phyloP scores from a whole-genome alignment of 345 rosid species.

The Populus nigra region DNA sequence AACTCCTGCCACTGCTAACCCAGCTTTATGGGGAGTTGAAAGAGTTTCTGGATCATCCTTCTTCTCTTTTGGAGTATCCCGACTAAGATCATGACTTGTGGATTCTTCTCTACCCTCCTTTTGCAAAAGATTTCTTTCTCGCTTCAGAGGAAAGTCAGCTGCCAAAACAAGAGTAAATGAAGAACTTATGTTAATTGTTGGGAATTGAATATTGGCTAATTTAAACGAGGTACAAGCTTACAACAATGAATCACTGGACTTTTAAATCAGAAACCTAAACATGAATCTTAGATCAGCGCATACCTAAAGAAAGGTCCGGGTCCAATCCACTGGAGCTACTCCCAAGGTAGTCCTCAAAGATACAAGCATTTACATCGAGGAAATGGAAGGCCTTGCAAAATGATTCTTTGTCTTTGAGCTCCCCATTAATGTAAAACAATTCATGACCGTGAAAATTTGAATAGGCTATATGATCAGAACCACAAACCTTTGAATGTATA shows the following conservation, averaged over 20 bases:
- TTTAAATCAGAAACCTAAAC: constrained; percentile 2
- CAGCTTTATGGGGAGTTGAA: constrained; percentile 30
- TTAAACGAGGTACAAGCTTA: neutral
- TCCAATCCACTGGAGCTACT: constrained; percentile 40
- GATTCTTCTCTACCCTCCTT: constrained; percentile 29
- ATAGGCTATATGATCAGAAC: constrained; percentile 49
- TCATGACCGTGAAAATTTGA: constrained; percentile 36
- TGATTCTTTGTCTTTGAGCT: constrained; percentile 38
- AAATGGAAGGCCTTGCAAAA: constrained; percentile 58
- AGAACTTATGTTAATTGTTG: neutral
- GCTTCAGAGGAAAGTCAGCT: constrained; percentile 26
- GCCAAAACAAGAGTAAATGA: constrained; percentile 26
- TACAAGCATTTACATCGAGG: constrained; percentile 46
- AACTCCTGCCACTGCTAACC: constrained; percentile 53
- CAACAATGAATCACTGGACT: neutral
- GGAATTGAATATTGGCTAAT: neutral
- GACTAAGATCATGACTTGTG: neutral
- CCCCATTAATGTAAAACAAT: constrained; percentile 57
- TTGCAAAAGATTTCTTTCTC: constrained; percentile 56
- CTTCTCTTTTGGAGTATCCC: constrained; percentile 8
- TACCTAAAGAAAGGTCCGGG: constrained; percentile 47
- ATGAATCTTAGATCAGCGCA: constrained; percentile 11
- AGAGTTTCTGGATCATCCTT: constrained; percentile 8
- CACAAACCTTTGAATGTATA: constrained; percentile 51
- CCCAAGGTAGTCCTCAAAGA: constrained; percentile 30